These are phyloP conservation scores for Leucoagaricus sp. DNA, from an alignment of 1,284 basidiomycete genomes.

Conservation along the genomic window DNA sequence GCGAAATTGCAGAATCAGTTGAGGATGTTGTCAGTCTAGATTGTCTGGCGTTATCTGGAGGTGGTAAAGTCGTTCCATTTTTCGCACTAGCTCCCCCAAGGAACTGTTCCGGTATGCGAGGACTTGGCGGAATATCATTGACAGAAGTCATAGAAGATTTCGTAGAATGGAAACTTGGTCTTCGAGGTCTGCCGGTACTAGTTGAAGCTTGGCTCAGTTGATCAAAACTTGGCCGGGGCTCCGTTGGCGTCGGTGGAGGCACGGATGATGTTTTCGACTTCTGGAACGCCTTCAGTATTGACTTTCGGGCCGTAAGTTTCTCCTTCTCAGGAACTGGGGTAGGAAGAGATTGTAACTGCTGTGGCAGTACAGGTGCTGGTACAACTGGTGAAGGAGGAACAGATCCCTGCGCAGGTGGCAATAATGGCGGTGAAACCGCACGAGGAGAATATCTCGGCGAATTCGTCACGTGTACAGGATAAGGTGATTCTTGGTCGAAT, in stretches of 20 bases:
- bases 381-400: constrained; percentile 5
- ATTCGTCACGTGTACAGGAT: constrained; percentile 44
- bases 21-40: constrained; percentile 33
- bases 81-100: constrained; percentile 16
- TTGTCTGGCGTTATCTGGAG: not conserved
- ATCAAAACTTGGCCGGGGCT: constrained; percentile 33
- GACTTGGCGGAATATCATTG: constrained; percentile 45
- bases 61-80: constrained; percentile 15
- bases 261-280: constrained; percentile 1
- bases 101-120: constrained; percentile 45
- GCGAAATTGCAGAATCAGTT: constrained; percentile 34
- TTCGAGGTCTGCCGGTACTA: constrained; percentile 24
- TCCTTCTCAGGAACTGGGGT: constrained; percentile 30
- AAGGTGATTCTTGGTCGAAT: constrained; percentile 69
- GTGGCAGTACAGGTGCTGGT: constrained; percentile 13
- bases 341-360: constrained; percentile 1
- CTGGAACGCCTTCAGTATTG: constrained; percentile 55
- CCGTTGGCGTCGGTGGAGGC: not conserved
- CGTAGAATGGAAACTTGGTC: constrained; percentile 37
- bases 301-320: constrained; percentile 55
- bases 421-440: constrained; percentile 31
- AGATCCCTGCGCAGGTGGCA: constrained; percentile 21
- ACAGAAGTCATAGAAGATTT: constrained; percentile 30
- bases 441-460: constrained; percentile 28
- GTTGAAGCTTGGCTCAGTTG: constrained; percentile 18